Evolutionary conservation across 768 basidiomycete species (phyloP).

Genomic region (Dictyophora rubrovolvata): DNA sequence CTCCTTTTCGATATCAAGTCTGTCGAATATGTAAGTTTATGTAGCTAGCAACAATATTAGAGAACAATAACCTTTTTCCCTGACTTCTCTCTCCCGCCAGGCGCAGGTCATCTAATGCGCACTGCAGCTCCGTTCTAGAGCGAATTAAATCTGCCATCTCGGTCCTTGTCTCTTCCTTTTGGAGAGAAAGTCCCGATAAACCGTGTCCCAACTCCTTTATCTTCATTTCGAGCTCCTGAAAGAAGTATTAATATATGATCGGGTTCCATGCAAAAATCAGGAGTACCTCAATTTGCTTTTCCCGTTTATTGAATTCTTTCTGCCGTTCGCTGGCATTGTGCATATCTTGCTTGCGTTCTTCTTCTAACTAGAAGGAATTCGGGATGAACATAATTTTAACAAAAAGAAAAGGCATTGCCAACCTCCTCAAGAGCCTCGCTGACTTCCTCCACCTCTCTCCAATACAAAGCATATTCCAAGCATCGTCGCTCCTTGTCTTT

Average conservation of each 20-base stretch:
- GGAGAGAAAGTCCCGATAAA: constrained; percentile 57
- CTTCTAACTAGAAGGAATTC: constrained; percentile 25
- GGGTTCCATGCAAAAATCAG: constrained; percentile 14
- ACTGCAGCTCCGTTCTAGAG: constrained; percentile 77
- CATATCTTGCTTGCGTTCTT: constrained; percentile 68
- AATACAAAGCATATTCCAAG: constrained; percentile 90
- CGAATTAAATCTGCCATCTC: constrained; percentile 85
- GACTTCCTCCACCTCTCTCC: constrained; percentile 84
- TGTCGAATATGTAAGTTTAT: not conserved
- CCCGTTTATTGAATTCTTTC: constrained; percentile 71
- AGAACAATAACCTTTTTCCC: constrained; percentile 18
- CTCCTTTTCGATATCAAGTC: constrained; percentile 41
- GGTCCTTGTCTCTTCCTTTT: constrained; percentile 63
- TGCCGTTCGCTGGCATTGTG: constrained; percentile 76
- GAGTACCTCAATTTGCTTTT: constrained; percentile 75
- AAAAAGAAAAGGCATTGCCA: constrained; percentile 30
- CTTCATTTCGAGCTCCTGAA: constrained; percentile 60
- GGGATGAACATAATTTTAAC: not conserved
- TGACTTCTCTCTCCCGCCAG: constrained; percentile 56
- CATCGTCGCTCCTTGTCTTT: constrained; percentile 92
- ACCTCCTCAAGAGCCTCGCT: constrained; percentile 78
- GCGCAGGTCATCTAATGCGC: constrained; percentile 67
- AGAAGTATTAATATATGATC: not conserved
- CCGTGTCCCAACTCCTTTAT: constrained; percentile 62
- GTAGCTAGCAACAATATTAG: not conserved